Evolutionary conservation across 2,329 filamentous ascomycete genomes (phyloP).

Genomic region (Herpotrichia juniperi): DNA sequence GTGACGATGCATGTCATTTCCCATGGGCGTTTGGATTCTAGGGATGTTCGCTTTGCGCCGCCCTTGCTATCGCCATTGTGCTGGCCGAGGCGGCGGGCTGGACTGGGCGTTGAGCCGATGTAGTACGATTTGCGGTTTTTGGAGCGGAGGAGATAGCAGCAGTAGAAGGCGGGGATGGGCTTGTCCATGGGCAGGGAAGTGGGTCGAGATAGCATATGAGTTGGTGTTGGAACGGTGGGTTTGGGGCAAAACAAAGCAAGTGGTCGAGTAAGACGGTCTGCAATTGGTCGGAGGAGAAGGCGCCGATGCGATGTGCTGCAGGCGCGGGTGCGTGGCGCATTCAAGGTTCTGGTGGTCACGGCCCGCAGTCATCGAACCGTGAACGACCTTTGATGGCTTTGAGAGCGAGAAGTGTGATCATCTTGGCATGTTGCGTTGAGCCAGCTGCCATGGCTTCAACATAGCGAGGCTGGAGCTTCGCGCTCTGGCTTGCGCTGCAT

Average conservation of each 20-base stretch:
- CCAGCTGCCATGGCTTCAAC: too few relatives aligned
- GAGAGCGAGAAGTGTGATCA: too few relatives aligned
- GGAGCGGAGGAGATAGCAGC: constrained; percentile 90
- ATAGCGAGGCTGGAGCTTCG: too few relatives aligned
- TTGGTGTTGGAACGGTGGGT: constrained; percentile 10
- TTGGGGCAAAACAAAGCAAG: neutral
- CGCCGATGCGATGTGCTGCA: too few relatives aligned
- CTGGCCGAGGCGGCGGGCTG: constrained; percentile 81
- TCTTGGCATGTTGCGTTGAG: too few relatives aligned
- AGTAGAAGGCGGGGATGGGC: constrained; percentile 84
- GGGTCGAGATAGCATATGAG: constrained; percentile 13
- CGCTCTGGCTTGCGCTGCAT: too few relatives aligned
- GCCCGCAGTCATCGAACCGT: too few relatives aligned
- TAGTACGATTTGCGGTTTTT: constrained; percentile 77
- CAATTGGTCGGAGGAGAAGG: too few relatives aligned
- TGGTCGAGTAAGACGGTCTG: constrained; percentile 4
- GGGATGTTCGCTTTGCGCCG: constrained; percentile 78
- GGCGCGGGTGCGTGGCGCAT: too few relatives aligned
- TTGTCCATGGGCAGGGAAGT: constrained; percentile 23
- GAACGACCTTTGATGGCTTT: too few relatives aligned
- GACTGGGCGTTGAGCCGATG: constrained; percentile 90
- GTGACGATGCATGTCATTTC: constrained; percentile 81
- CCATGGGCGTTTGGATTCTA: constrained; percentile 74
- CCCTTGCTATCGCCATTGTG: constrained; percentile 88
- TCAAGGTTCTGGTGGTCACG: too few relatives aligned